Conservation (phyloP, 2,329 filamentous ascomycete species). For the Fusarium chaquense region DNA sequence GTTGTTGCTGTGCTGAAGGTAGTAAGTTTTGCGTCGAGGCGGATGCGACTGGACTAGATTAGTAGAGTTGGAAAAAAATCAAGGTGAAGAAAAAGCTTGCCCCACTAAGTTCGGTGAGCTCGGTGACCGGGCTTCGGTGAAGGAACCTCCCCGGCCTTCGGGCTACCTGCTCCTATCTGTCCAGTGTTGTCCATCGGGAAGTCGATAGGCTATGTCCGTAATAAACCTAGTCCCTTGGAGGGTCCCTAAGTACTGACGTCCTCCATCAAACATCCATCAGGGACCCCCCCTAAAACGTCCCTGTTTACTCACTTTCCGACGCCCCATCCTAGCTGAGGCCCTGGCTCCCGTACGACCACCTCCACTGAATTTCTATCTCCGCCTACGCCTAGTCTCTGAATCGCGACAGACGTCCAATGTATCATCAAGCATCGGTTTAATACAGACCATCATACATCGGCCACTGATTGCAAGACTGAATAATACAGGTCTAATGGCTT, state of each 20-base stretch:
- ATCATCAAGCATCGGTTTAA: constrained; percentile 35
- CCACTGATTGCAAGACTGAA: constrained; percentile 15
- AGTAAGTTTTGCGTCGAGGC: constrained; percentile 33
- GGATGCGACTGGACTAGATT: constrained; percentile 26
- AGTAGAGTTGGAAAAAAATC: constrained; percentile 46
- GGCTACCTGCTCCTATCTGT: constrained; percentile 12
- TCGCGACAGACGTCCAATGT: constrained; percentile 36
- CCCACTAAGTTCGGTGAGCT: constrained; percentile 32
- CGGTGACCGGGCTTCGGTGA: constrained; percentile 45
- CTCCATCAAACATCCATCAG: constrained; percentile 21
- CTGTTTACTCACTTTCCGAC: constrained; percentile 13
- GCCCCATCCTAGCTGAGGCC: constrained; percentile 40
- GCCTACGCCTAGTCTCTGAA: constrained; percentile 33
- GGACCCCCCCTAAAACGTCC: constrained; percentile 31
- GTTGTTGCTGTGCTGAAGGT: constrained; percentile 24
- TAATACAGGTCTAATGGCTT: constrained; percentile 24
- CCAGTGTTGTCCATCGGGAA: background rate
- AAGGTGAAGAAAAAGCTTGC: constrained; percentile 47
- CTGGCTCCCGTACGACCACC: constrained; percentile 43
- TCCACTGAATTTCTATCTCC: constrained; percentile 46
- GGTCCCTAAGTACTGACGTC: constrained; percentile 32
- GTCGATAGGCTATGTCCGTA: constrained; percentile 15
- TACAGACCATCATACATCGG: constrained; percentile 19
- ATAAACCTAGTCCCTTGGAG: constrained; percentile 18
- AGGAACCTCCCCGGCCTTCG: background rate